Conservation (phyloP, 2,329 filamentous ascomycete species). For the Curvularia verruculosa region DNA sequence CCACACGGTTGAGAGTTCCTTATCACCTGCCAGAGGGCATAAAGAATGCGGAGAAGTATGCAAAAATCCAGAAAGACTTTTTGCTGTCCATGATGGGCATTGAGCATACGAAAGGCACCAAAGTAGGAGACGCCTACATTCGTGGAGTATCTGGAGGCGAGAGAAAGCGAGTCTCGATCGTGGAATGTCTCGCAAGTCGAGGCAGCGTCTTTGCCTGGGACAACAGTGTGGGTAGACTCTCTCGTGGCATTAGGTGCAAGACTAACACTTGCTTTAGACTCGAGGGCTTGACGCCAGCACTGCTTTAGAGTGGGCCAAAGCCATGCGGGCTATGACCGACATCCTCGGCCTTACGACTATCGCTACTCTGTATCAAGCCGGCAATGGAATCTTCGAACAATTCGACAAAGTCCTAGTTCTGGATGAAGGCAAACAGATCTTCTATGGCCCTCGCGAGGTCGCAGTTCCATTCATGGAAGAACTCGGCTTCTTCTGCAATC, state of each 20-base stretch:
- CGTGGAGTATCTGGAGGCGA: constrained; percentile 72
- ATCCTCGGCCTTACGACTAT: constrained; percentile 56
- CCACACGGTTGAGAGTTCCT: constrained; percentile 62
- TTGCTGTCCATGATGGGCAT: constrained; percentile 51
- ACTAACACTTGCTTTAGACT: constrained; percentile 30
- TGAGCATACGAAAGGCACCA: constrained; percentile 65
- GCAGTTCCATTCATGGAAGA: constrained; percentile 69
- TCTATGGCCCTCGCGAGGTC: constrained; percentile 64
- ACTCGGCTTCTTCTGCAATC: constrained; percentile 68
- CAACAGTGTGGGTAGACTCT: constrained; percentile 27
- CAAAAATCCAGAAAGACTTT: constrained; percentile 58
- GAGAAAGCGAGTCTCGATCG: constrained; percentile 71
- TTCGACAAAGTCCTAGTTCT: constrained; percentile 78
- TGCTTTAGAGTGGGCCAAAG: constrained; percentile 61
- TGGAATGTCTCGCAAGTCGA: constrained; percentile 65
- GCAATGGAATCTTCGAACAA: constrained; percentile 58
- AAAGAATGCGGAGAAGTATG: constrained; percentile 52
- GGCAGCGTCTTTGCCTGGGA: constrained; percentile 62
- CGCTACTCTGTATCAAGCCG: constrained; percentile 63
- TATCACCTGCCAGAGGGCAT: constrained; percentile 52
- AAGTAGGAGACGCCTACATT: constrained; percentile 69
- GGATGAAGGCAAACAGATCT: constrained; percentile 78
- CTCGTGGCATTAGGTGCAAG: too few relatives aligned
- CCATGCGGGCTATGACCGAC: constrained; percentile 58
- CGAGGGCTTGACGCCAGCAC: constrained; percentile 47